phyloP scores from a whole-genome alignment of 2,329 filamentous ascomycete genomes.

The Diaporthe sp. region DNA sequence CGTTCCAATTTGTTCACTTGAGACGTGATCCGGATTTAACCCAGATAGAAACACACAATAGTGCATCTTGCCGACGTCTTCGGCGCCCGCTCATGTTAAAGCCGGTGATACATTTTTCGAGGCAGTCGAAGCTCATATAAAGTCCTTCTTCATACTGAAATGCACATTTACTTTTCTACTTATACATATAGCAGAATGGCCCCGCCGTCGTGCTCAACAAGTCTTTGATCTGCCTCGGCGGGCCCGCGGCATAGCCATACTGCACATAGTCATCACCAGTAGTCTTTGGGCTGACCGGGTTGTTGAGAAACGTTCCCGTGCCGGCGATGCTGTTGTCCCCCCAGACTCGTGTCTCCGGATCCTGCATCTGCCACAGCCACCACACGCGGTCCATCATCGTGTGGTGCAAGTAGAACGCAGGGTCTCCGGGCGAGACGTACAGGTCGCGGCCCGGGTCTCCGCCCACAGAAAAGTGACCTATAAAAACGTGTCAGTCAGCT shows the following conservation, averaged over 20 bases:
- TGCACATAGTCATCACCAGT: constrained; percentile 31
- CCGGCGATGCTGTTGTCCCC: constrained; percentile 39
- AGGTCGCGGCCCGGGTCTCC: constrained; percentile 5
- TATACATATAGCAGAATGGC: constrained; percentile 41
- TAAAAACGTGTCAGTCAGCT: background rate
- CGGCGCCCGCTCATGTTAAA: no score
- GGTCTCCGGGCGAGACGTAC: constrained; percentile 1
- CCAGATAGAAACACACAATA: background rate
- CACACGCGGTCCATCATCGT: constrained; percentile 47
- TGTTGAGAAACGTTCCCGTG: constrained; percentile 34
- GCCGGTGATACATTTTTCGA: background rate
- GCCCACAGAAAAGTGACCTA: background rate
- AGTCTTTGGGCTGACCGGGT: constrained; percentile 46
- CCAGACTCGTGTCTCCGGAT: constrained; percentile 51
- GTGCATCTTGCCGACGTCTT: background rate
- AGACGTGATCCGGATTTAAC: background rate
- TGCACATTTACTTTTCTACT: background rate
- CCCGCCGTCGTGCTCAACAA: constrained; percentile 39
- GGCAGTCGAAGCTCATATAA: background rate
- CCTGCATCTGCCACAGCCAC: constrained; percentile 55
- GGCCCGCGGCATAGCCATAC: constrained; percentile 4
- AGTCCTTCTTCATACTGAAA: background rate
- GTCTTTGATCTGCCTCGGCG: constrained; percentile 29
- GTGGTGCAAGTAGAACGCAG: constrained; percentile 17
- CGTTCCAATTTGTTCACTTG: background rate